Base-by-base conservation (phyloP, 1,284 basidiomycete genomes). In the Malassezia cuniculi region DNA sequence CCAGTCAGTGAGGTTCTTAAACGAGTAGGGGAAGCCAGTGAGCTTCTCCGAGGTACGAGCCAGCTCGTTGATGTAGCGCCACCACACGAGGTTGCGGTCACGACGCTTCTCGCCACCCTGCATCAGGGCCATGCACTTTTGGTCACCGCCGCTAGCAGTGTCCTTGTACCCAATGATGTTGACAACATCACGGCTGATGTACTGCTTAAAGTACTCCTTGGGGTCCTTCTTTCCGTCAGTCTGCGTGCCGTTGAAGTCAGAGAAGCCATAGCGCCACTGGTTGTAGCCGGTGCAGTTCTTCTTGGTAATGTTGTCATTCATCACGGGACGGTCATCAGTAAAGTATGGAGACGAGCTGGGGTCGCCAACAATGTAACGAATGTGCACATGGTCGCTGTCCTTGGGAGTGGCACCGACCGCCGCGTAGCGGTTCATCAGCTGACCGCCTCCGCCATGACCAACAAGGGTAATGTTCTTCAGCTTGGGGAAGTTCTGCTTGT, bases 361-460 rank as follows among this genome's bases (percentile, higher is more conserved):
- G 28, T 66, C 63, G 5, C 61, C 63, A 2, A 50, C 51, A 32
- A 66, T 46, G 33, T 55, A 66, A 2, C 63, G 50, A 3, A 66
- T 43, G 5, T 41, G 28, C 4, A 64, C 17, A 1, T 14, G 32
- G 28, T 43, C 4, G 3, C 25, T 29, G n/a, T 34, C 21, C 2
- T 46, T 46, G 15, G 41, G 29, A 17, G 55, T 40, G 34, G 54
- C 52, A 4, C 60, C 57, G 4, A 64, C 50, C 25, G 54, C 48
- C 3, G 54, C 50, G 36, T 65, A 66, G 10, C 63, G 44, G 28
- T 57, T 54, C 31, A 60, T 55, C 9, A 65, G 37, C 24, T 66
- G 63, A 5, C 50, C 63, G 20, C 63, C 63, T n/a, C 63, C 63
- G 8, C 63, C 63, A 29, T 66, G 63, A 8, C 63, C 63, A 9